phyloP scores from a whole-genome alignment of 139 green algal genomes.

The Coccomyxa sp. region DNA sequence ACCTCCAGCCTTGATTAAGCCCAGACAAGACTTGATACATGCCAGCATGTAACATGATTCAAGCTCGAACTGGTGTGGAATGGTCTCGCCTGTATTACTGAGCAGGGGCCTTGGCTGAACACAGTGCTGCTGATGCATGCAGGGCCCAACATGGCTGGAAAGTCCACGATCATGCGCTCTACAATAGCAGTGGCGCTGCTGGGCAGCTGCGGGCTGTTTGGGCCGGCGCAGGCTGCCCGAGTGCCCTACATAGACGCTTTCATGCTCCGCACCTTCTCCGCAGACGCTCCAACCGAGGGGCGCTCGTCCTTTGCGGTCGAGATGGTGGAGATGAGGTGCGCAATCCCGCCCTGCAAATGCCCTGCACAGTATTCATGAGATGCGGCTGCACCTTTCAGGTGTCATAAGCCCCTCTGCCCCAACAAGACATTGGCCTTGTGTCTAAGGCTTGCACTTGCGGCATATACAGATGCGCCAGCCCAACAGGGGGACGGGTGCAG shows the following conservation, averaged over 20 bases:
- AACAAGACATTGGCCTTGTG: too few species aligned
- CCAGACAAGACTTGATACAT: too few species aligned
- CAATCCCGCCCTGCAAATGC: neutral
- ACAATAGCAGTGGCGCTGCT: conserved; percentile 72
- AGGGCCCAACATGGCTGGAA: conserved; percentile 94
- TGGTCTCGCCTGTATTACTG: too few species aligned
- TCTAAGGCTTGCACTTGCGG: too few species aligned
- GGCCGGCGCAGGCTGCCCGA: conserved; percentile 37
- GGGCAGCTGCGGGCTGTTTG: conserved; percentile 71
- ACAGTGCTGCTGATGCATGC: too few species aligned
- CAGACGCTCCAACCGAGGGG: conserved; percentile 77
- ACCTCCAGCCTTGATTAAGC: too few species aligned
- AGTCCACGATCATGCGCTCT: conserved; percentile 83
- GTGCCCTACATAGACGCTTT: conserved; percentile 68
- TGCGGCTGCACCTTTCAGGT: too few species aligned
- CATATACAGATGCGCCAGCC: too few species aligned
- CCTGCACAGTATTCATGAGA: neutral
- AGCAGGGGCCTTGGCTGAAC: too few species aligned
- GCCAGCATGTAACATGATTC: neutral
- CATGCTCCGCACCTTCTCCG: conserved; percentile 75
- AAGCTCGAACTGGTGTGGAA: neutral
- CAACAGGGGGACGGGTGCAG: too few species aligned
- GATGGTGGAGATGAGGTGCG: conserved; percentile 67
- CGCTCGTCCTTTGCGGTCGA: conserved; percentile 83
- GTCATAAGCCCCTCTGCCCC: too few species aligned